Base-by-base conservation (phyloP, 345 rosid genomes). In the Heritiera fomes region DNA sequence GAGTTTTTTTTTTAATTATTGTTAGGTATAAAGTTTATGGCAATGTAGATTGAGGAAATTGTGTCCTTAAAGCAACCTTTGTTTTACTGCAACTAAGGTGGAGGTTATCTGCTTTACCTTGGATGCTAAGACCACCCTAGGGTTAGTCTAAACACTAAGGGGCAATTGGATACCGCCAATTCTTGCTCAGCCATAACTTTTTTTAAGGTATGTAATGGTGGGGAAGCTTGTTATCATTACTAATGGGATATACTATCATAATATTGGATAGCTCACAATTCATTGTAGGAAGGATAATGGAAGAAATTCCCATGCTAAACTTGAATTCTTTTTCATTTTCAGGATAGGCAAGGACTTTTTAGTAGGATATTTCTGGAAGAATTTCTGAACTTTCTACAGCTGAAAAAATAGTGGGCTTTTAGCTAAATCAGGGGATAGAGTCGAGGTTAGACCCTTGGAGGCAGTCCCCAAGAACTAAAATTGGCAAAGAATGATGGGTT, bases 41-140 rank as follows among this genome's bases (percentile, higher is more conserved):
- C 17, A 38, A 76, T 6, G 45, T 20, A 66, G 7, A 67, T 20
- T 6, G 18, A 63, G 50, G 56, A 53, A 78, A 79, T 53, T 72
- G 71, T 73, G 60, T 38, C 60, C 28, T 9, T 28, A 50, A 55
- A 58, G 65, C 64, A 56, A 46, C 14, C 7, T 18, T 7, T 50
- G 55, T 45, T 68, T 68, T 45, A 45, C 55, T 68, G 55, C 55
- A 71, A 43, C 58, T 0, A 30, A 49, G 75, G 28, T 47, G 28
- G 50, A 62, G 73, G 45, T 50, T 50, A 70, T 58, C 46, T 28
- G 28, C 81, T 82, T 84, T 82, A 41, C 69, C 84, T 84, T 75
- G 87, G 89, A 83, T 85, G 86, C 85, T 85, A 85, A 6, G 20
- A 41, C 62, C 32, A 34, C 62, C 62, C 62, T 53, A 17, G 72